Conservation (phyloP, 371 early-diverging fungal genomes). For the Zopfochytrium polystomum region DNA sequence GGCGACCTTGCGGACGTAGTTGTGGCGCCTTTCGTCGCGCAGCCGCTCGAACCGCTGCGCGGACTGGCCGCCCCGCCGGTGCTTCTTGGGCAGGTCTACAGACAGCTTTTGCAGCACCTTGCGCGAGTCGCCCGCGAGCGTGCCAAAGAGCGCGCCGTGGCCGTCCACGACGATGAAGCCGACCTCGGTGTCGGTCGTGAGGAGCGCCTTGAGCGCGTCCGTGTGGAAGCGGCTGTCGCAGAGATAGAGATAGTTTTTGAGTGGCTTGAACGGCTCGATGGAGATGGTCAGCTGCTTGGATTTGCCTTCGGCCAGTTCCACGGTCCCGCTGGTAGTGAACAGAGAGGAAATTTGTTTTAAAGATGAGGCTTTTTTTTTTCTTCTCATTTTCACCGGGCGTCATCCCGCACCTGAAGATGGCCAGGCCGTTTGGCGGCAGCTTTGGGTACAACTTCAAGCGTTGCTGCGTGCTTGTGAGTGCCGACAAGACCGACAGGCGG, state of each 20-base stretch:
- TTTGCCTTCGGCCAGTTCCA: conserved; percentile 97
- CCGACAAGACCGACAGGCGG: conserved; percentile 94
- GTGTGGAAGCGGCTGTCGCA: conserved; percentile 99
- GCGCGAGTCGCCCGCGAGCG: conserved; percentile 92
- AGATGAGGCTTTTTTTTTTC: background rate
- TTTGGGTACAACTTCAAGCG: conserved; percentile 91
- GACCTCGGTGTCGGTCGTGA: conserved; percentile 94
- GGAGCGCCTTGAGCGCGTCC: conserved; percentile 84
- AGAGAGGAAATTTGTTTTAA: conserved; percentile 49
- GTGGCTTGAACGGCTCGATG: conserved; percentile 98
- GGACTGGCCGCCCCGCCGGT: conserved; percentile 99
- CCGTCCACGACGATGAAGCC: conserved; percentile 99
- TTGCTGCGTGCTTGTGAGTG: conserved; percentile 98
- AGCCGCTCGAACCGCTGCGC: conserved; percentile 98
- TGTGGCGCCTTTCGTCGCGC: conserved; percentile 97
- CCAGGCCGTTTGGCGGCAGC: conserved; percentile 90
- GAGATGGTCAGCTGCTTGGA: conserved; percentile 98
- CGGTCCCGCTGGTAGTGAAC: conserved; percentile 70
- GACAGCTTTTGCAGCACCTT: conserved; percentile 90
- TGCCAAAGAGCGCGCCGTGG: conserved; percentile 94
- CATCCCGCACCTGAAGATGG: conserved; percentile 56
- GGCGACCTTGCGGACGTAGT: conserved; percentile 98
- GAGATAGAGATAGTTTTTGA: conserved; percentile 97
- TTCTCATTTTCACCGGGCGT: background rate
- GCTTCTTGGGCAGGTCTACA: conserved; percentile 99